Percentiles rank a stretch among this genome's conserved stretches.
Conservation (phyloP, 169 alveolate species). For the Ichthyophthirius multifiliis region DNA sequence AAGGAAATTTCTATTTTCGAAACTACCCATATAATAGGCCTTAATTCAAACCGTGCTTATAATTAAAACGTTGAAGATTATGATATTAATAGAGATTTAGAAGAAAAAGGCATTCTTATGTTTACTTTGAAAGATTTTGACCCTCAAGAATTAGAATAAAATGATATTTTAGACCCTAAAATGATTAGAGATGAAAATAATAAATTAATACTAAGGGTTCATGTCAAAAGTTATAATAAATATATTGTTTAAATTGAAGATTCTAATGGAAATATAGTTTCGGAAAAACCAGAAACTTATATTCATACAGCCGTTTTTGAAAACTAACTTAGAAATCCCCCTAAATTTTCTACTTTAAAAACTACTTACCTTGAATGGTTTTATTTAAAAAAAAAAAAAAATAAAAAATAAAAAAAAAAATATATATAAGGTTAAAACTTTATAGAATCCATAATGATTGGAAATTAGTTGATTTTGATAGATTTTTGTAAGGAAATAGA, state of each 20-base stretch:
- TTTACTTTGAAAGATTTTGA: not conserved
- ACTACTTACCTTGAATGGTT: not conserved
- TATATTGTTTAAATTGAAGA: not conserved
- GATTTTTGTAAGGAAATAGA: not conserved
- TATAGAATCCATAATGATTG: not conserved
- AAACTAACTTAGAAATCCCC: not conserved
- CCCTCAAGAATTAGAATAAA: not conserved
- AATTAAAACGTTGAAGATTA: not conserved
- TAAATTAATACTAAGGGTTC: not conserved
- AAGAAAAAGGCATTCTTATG: constrained; percentile 5
- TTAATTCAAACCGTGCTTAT: not conserved
- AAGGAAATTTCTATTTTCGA: not conserved
- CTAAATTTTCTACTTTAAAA: not conserved
- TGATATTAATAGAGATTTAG: constrained; percentile 3
- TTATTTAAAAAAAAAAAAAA: not conserved
- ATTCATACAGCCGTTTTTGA: constrained; percentile 5
- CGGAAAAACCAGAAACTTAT: not conserved
- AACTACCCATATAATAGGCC: not conserved
- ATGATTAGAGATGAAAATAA: not conserved
- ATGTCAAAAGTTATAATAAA: not conserved
- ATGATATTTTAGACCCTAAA: not conserved
- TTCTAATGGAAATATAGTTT: not conserved
- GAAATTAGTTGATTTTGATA: constrained; percentile 9
- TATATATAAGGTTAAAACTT: not conserved
- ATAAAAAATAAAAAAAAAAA: not conserved